Conservation (phyloP, 2,329 filamentous ascomycete species). For the Myrmaecium sp. region DNA sequence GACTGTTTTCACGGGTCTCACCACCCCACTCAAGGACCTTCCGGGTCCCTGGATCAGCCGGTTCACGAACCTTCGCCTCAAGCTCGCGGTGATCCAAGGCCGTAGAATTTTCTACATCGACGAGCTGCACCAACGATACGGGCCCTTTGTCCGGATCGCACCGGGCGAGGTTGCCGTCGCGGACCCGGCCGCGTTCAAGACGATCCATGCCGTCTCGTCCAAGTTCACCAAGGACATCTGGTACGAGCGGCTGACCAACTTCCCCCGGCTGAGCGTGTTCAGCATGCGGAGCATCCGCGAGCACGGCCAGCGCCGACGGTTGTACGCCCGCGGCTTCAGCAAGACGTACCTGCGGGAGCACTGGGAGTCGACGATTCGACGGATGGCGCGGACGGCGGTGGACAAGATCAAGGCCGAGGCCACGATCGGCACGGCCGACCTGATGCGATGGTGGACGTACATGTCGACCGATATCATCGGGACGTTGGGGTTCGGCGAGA, state of each 20-base stretch:
- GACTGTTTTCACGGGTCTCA: conserved; percentile 10
- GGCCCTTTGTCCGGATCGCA: conserved; percentile 15
- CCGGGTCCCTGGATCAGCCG: conserved; percentile 16
- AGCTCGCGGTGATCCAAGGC: conserved; percentile 19
- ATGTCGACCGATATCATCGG: conserved; percentile 23
- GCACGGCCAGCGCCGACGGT: conserved; percentile 18
- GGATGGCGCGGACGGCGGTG: conserved; percentile 17
- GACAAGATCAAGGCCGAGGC: conserved; percentile 13
- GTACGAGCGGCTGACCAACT: conserved; percentile 9
- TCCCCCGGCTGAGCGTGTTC: conserved; percentile 17
- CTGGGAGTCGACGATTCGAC: conserved; percentile 19
- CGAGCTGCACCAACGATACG: conserved; percentile 17
- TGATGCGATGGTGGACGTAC: conserved; percentile 22
- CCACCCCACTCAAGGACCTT: conserved; percentile 12
- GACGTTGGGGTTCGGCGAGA: conserved; percentile 22
- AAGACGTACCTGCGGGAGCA: conserved; percentile 17
- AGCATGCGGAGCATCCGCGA: conserved; percentile 18
- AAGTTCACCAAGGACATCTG: conserved; percentile 7
- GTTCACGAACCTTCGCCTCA: conserved; percentile 19
- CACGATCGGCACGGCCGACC: conserved; percentile 13
- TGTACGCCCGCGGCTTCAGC: conserved; percentile 21
- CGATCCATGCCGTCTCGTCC: conserved; percentile 15
- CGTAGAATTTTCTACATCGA: conserved; percentile 24
- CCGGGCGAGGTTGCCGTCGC: conserved; percentile 15
- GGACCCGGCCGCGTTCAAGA: conserved; percentile 13